Conservation (phyloP, 768 basidiomycete species). For the Rhodosporidiobolus sp. region DNA sequence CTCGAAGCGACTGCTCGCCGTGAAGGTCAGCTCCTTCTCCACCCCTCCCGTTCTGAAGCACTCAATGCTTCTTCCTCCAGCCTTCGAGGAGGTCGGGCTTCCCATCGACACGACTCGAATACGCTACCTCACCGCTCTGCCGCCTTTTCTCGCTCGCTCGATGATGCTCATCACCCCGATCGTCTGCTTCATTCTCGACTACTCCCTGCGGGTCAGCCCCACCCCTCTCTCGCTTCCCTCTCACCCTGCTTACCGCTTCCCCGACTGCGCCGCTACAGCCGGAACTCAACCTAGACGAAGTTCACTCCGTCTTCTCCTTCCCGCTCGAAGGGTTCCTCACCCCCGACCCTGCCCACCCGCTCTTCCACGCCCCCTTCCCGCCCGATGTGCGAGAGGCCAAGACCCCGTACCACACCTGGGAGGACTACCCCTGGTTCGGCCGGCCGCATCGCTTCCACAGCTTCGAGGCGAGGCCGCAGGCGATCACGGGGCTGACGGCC, state of each 20-base stretch:
- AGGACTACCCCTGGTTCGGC: slow-evolving; percentile 41
- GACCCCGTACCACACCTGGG: slow-evolving; percentile 28
- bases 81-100: slow-evolving; percentile 43
- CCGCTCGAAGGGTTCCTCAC: slow-evolving; percentile 42
- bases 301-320: slow-evolving; percentile 41
- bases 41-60: no score
- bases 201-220: slow-evolving; percentile 12
- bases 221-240: neutral
- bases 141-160: slow-evolving; percentile 41
- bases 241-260: neutral
- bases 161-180: slow-evolving; percentile 40
- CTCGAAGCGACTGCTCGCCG: slow-evolving; percentile 37
- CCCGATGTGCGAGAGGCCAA: neutral
- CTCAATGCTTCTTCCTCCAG: neutral
- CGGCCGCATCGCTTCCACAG: slow-evolving; percentile 33
- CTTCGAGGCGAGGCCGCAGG: slow-evolving; percentile 26
- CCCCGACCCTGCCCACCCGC: neutral
- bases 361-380: slow-evolving; percentile 13
- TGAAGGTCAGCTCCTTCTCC: slow-evolving; percentile 11
- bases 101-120: slow-evolving; percentile 32
- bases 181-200: slow-evolving; percentile 37
- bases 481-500: slow-evolving; percentile 40
- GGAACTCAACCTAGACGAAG: slow-evolving; percentile 41
- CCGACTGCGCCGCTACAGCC: slow-evolving; percentile 35
- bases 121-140: slow-evolving; percentile 40